Evolutionary conservation across 805 yeast genomes (phyloP), one percentile per base, ranked within the genome.

Genomic region (Starmerella vitae): DNA sequence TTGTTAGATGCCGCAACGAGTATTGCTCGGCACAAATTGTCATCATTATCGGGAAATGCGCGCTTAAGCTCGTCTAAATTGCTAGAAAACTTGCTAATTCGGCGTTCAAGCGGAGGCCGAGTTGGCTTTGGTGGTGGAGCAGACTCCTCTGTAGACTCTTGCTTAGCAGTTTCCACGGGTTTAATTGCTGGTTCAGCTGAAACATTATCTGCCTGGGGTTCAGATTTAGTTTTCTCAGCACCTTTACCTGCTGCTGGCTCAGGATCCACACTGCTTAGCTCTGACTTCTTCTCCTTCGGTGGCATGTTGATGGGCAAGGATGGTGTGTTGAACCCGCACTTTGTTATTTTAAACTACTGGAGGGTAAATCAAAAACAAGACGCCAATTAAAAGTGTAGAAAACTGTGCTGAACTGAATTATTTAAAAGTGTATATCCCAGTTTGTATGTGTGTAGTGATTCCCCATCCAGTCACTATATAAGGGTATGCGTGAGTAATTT

Each of bases 11-110:
- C 74, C 2, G 97, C 97, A 55, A 91, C 81, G 41, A 86, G 64
- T 1, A 83, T 77, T 21, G 93, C 85, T 39, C 76, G 73, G 45
- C 83, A 66, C 50, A 76, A 71, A 45, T 74, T 71, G 22, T 71
- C 79, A 30, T 84, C 94, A 19, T 75, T 60, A 14, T 65, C 62
- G 1, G 98, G 97, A 58, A 88, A 88, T 0, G 96, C 96, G 18
- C 83, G 94, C 50, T 68, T 66, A 46, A 88, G 66, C 30, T 82
- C 77, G 36, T 68, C 63, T 44, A 67, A 62, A 26, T 76, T 67
- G 49, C 66, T 64, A 21, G 71, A 62, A 29, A 66, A 62, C 18
- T 83, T 79, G 4, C 80, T 70, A 7, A 13, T 29, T 6, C 30
- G 25, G 14, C 47, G 45, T 29, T 41, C 43, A 13, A 31, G 41